A percentile compares a stretch with the other conserved stretches of the same genome.
phyloP scores from a whole-genome alignment of 1,139 yeast genomes.

The Protomyces lactucae-debilis region DNA sequence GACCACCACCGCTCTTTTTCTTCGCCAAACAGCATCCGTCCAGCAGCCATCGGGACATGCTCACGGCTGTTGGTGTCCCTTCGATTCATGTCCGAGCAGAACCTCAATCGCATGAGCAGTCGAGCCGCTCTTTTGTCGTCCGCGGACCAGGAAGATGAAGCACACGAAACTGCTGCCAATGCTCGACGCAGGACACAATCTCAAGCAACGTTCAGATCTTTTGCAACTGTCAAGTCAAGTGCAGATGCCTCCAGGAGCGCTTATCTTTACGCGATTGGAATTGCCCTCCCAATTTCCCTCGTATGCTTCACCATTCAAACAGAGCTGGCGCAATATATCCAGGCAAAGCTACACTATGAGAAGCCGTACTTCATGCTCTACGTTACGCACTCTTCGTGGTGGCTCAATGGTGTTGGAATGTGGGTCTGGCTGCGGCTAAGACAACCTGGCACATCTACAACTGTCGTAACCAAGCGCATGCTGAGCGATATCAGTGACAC shows the following conservation, averaged over 20 bases:
- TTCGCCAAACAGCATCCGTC: no score
- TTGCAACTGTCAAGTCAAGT: conserved; percentile 7
- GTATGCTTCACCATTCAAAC: conserved; percentile 71
- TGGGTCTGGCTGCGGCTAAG: conserved; percentile 19
- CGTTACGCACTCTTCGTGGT: conserved; percentile 78
- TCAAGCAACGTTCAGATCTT: conserved; percentile 3
- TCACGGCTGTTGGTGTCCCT: background rate
- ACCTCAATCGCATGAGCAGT: background rate
- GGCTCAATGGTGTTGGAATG: conserved; percentile 36
- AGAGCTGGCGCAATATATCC: conserved; percentile 70
- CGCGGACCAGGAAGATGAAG: background rate
- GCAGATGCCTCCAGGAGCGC: conserved; percentile 6
- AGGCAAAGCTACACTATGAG: conserved; percentile 51
- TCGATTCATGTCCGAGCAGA: background rate
- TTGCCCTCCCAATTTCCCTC: conserved; percentile 57
- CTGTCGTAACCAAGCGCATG: conserved; percentile 36
- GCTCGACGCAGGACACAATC: conserved; percentile 1
- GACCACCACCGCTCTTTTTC: no score
- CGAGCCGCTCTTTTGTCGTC: background rate
- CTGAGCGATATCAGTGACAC: conserved; percentile 32
- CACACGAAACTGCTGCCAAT: background rate
- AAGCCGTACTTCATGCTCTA: conserved; percentile 67
- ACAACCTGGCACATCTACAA: conserved; percentile 64
- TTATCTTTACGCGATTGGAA: conserved; percentile 34
- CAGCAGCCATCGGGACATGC: no score